Evolutionary conservation across 345 rosid species (phyloP), one percentile per base, ranked within the genome.

Genomic region (Heritiera fomes): DNA sequence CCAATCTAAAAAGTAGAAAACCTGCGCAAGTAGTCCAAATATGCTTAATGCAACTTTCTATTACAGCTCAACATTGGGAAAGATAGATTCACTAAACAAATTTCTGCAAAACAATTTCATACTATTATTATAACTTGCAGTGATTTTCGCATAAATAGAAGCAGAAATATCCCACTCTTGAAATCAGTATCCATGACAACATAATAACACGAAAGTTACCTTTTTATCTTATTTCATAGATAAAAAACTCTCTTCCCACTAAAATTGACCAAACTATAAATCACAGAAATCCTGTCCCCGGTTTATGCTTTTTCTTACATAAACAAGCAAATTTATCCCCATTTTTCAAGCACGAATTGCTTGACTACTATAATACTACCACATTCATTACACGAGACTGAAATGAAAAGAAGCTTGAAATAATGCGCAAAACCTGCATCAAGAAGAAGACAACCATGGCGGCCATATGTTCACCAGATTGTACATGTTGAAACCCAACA

Each of bases 401-500:
- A 52, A 6, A 11, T 6, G 45, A 43, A 43, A 43, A 43, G 45
- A 67, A 18, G 13, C 28, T 72, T 0, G 40, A 58, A 58, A 71
- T 17, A 11, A 77, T 2, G n/a, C 1, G 43, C 8, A 11, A 60
- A 78, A 96, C 99, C 98, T 96, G 99, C 88, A 96, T 84, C 89
- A 96, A 82, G 84, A 96, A 94, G 90, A 96, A 96, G 60, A 94
- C 94, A 0, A 98, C 99, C 99, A 96, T 90, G 8, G 98, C 97
- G 0, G 89, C 99, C 99, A 96, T 96, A 84, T 96, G 99, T 83
- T 96, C 99, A 5, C 99, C 99, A 34, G 98, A 96, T 75, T 96
- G 99, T 56, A 96, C 99, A 82, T 96, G 99, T 85, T 96, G 98
- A 85, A 96, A 96, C 59, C 99, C 99, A 38, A 96, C 98, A 80